These are phyloP conservation scores for Penicillium sp. DNA, from an alignment of 2,329 filamentous ascomycete species.

Conservation along the genomic window DNA sequence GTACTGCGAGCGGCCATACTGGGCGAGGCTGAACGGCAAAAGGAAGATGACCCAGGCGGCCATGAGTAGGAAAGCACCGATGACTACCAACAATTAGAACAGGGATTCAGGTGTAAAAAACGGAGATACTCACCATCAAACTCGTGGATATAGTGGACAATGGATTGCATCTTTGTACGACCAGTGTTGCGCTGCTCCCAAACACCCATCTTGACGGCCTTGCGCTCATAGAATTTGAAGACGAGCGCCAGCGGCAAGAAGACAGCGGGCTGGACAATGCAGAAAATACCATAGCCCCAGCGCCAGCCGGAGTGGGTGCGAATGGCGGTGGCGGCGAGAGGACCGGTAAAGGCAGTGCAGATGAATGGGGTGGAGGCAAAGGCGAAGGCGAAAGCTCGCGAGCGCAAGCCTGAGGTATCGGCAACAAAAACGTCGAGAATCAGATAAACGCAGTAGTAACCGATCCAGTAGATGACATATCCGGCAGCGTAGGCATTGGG, in stretches of 20 bases:
- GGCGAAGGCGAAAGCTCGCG: constrained; percentile 64
- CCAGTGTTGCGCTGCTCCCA: constrained; percentile 49
- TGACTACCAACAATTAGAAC: constrained; percentile 20
- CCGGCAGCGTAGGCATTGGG: constrained; percentile 66
- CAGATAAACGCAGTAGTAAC: constrained; percentile 59
- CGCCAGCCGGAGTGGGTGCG: constrained; percentile 48
- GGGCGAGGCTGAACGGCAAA: constrained; percentile 33
- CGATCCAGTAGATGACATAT: constrained; percentile 66
- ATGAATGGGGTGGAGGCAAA: constrained; percentile 65
- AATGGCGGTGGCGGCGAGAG: constrained; percentile 57
- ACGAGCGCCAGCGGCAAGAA: constrained; percentile 60
- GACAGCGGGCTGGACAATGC: constrained; percentile 62
- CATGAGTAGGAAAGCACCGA: constrained; percentile 35
- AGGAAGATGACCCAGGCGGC: constrained; percentile 34
- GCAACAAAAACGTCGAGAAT: constrained; percentile 64
- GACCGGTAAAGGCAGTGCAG: constrained; percentile 62
- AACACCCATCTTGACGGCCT: constrained; percentile 61
- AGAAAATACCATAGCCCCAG: constrained; percentile 57
- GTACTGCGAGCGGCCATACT: constrained; percentile 28
- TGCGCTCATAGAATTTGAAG: constrained; percentile 60
- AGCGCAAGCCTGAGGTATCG: constrained; percentile 64
- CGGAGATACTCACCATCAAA: constrained; percentile 66
- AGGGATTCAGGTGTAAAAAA: no score
- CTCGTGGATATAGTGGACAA: constrained; percentile 61
- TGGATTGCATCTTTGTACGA: constrained; percentile 52